Conservation (phyloP, 2,329 filamentous ascomycete genomes). For the Phaeosphaeria sp. region DNA sequence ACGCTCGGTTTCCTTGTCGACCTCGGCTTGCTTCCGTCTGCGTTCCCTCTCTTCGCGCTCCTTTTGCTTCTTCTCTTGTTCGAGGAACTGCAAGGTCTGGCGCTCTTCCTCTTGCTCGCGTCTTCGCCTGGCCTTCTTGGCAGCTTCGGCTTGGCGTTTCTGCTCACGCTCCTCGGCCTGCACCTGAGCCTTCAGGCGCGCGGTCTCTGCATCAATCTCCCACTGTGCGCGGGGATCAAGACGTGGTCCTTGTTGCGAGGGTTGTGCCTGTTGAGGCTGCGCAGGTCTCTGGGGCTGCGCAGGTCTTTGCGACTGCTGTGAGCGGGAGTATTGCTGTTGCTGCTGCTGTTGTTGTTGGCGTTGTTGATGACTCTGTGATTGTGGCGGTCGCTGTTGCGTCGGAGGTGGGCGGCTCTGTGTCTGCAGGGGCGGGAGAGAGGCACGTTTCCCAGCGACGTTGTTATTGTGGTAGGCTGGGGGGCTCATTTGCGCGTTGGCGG, state of each 20-base stretch:
- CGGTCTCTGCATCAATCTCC: conserved; percentile 60
- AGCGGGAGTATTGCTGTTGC: conserved; percentile 8
- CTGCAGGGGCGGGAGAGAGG: conserved; percentile 37
- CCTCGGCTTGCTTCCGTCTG: conserved; percentile 58
- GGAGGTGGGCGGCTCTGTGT: conserved; percentile 27
- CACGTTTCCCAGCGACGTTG: conserved; percentile 30
- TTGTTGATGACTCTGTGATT: conserved; percentile 9
- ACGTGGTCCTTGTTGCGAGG: conserved; percentile 12
- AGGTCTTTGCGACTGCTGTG: conserved; percentile 11
- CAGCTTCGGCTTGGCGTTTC: conserved; percentile 52
- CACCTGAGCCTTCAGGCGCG: conserved; percentile 53
- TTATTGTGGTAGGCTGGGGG: conserved; percentile 21
- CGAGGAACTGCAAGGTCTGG: conserved; percentile 41
- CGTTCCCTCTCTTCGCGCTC: conserved; percentile 70
- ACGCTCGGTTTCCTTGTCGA: conserved; percentile 77
- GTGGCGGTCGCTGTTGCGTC: conserved; percentile 9
- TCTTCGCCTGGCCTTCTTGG: conserved; percentile 62
- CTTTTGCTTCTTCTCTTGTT: conserved; percentile 61
- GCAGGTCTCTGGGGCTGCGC: conserved; percentile 7
- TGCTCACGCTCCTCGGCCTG: conserved; percentile 54
- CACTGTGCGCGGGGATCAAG: conserved; percentile 59
- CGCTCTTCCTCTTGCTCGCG: conserved; percentile 64
- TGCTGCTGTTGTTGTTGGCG: conserved; percentile 10
- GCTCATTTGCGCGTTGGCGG: conserved; percentile 20
- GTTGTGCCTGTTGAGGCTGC: conserved; percentile 32